Base-by-base conservation (phyloP, 371 early-diverging fungal species). In the Gilbertella persicaria region DNA sequence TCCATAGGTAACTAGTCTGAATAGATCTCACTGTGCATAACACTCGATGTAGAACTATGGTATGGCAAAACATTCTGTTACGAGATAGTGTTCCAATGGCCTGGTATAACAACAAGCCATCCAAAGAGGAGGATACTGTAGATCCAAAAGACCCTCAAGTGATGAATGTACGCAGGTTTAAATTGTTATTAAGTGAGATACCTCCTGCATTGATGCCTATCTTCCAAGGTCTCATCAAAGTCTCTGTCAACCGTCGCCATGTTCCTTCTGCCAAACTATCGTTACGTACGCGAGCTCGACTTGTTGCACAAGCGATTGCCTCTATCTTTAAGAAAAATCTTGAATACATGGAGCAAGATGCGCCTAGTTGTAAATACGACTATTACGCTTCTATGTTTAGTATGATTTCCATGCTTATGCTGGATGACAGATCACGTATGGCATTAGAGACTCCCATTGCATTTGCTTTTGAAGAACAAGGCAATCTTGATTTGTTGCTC, bases 171-270 rank as follows among this genome's bases (percentile, higher is more conserved):
- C 81, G 81, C 49, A 73, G 74, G 43, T 85, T 89, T 46, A 79
- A 76, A 49, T 67, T 79, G 35, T 61, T 91, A 16, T 67, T 91
- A 21, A 73, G 84, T 2, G 84, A 91, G 46, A 82, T 88, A 29
- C 84, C 90, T 12, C 75, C 78, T 8, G 79, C 81, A 14, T 50
- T 94, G 39, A 78, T 83, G 35, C 82, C 84, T 2, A 69, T 86
- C 26, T 85, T 88, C 53, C 87, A 88, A 74, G 88, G 90, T 4
- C 67, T 92, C 24, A 65, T 85, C 39, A 90, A 87, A 55, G 72
- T 83, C 41, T 69, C 89, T 1, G 78, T 82, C 14, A 67, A 69
- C 21, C 78, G 87, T 29, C 79, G 84, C 6, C 66, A 77, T 14
- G 52, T 74, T 23, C 83, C 86, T 2, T 16, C 39, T 28, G 39